A percentile compares a stretch with the other conserved stretches of the same genome.
Evolutionary conservation across 2,329 filamentous ascomycete genomes (phyloP).

Genomic region (Verticillium albo-atrum): DNA sequence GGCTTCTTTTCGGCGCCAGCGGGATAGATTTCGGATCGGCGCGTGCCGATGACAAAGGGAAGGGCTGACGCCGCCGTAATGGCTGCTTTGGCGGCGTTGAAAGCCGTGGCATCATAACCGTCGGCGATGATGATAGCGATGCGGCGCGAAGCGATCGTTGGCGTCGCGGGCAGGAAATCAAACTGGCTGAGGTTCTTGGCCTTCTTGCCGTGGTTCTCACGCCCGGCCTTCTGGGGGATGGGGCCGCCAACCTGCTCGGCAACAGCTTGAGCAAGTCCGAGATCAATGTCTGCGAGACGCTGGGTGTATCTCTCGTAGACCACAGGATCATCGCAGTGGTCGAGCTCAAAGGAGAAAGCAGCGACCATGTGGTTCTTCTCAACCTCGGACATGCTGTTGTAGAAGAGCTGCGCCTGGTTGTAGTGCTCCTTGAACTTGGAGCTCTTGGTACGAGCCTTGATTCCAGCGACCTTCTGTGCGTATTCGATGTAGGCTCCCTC

Average conservation of each 20-base stretch:
- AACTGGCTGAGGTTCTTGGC: conserved; percentile 65
- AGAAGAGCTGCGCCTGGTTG: conserved; percentile 77
- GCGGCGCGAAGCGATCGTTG: conserved; percentile 66
- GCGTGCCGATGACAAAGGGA: conserved; percentile 68
- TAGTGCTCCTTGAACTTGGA: conserved; percentile 75
- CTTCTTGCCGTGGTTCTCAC: conserved; percentile 61
- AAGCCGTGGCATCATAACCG: conserved; percentile 65
- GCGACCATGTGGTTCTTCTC: conserved; percentile 61
- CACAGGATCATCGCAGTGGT: conserved; percentile 75
- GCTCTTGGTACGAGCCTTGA: conserved; percentile 65
- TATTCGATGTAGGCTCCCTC: conserved; percentile 69
- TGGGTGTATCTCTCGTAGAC: conserved; percentile 69
- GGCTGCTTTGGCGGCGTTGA: conserved; percentile 60
- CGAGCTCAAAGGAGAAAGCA: conserved; percentile 66
- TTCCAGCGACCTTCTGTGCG: conserved; percentile 59
- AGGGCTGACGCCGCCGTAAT: conserved; percentile 59
- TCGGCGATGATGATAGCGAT: conserved; percentile 75
- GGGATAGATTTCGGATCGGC: conserved; percentile 61
- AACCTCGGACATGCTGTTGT: conserved; percentile 65
- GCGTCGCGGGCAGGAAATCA: conserved; percentile 58
- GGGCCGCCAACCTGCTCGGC: conserved; percentile 66
- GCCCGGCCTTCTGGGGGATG: conserved; percentile 46
- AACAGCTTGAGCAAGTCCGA: conserved; percentile 63
- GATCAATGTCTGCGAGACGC: conserved; percentile 68
- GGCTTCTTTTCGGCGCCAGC: conserved; percentile 49